phyloP scores from a whole-genome alignment of 2,329 filamentous ascomycete genomes.

The Hymenoscyphus salicellus region DNA sequence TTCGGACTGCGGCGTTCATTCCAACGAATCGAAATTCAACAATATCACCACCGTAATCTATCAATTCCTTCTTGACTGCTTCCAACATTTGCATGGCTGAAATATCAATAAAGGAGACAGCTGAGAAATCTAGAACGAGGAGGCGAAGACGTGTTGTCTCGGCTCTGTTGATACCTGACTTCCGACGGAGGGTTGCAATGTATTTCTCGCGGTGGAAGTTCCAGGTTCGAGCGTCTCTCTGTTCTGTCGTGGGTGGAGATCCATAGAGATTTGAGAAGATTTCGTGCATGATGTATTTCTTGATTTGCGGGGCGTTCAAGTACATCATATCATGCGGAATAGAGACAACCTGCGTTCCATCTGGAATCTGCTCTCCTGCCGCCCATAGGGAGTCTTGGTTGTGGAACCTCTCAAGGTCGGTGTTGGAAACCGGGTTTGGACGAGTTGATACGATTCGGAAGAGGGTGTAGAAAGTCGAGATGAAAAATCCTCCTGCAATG shows the following conservation, averaged over 20 bases:
- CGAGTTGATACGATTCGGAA: constrained; percentile 24
- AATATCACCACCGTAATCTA: constrained; percentile 6
- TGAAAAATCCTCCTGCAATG: constrained; percentile 15
- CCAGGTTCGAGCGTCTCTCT: constrained; percentile 13
- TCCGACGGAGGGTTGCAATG: constrained; percentile 14
- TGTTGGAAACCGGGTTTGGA: constrained; percentile 7
- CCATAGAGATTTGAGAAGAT: constrained; percentile 18
- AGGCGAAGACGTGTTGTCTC: constrained; percentile 8
- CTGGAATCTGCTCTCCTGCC: constrained; percentile 17
- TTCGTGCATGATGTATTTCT: constrained; percentile 19
- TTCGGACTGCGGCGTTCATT: constrained; percentile 5
- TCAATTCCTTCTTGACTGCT: constrained; percentile 12
- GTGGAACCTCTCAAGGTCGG: constrained; percentile 21
- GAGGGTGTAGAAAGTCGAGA: constrained; percentile 22
- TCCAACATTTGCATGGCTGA: constrained; percentile 5
- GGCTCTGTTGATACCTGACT: constrained; percentile 15
- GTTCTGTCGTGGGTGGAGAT: background rate
- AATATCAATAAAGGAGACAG: constrained; percentile 13
- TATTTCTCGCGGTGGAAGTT: constrained; percentile 18
- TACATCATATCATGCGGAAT: constrained; percentile 21
- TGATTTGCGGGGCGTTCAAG: constrained; percentile 22
- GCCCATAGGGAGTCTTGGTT: constrained; percentile 14
- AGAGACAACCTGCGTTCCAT: constrained; percentile 21
- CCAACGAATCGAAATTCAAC: constrained; percentile 16
- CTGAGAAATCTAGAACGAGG: constrained; percentile 14